Evolutionary conservation across 805 yeast species (phyloP).

Genomic region (Candida awuae): DNA sequence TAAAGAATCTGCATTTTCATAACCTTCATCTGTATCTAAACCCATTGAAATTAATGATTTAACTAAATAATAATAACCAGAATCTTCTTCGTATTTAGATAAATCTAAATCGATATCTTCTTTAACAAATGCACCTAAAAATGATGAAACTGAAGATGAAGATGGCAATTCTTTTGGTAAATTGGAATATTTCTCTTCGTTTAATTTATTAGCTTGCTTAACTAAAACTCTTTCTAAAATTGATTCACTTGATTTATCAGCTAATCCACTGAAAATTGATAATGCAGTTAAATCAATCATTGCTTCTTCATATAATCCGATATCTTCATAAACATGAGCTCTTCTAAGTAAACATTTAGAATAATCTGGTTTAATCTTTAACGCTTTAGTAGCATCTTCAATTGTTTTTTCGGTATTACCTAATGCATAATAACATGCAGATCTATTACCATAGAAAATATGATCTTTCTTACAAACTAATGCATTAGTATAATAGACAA

Average conservation of each 20-base stretch:
- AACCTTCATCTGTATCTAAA: conserved; percentile 46
- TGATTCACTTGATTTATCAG: conserved; percentile 64
- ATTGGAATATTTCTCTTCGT: conserved; percentile 49
- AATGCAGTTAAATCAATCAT: conserved; percentile 87
- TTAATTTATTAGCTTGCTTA: conserved; percentile 67
- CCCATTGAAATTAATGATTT: conserved; percentile 51
- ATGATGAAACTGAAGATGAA: conserved; percentile 74
- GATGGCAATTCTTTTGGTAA: conserved; percentile 62
- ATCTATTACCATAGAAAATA: conserved; percentile 87
- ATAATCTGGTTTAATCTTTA: conserved; percentile 81
- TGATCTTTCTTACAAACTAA: conserved; percentile 72
- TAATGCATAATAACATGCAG: conserved; percentile 88
- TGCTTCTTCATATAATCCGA: conserved; percentile 74
- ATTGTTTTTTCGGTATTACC: conserved; percentile 76
- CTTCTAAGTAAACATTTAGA: conserved; percentile 88
- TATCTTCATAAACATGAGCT: conserved; percentile 82
- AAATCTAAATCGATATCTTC: conserved; percentile 41
- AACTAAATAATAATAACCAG: conserved; percentile 57
- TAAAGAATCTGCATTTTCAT: conserved; percentile 51
- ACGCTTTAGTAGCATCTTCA: conserved; percentile 80
- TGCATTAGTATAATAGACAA: conserved; percentile 73
- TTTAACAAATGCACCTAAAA: conserved; percentile 75
- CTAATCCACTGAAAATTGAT: conserved; percentile 74
- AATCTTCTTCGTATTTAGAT: conserved; percentile 41
- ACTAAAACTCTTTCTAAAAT: conserved; percentile 82